A percentile compares a stretch with the other conserved stretches of the same genome.
These are phyloP conservation scores for Striga asiatica DNA, from an alignment of 257 asterid species.

Conservation along the genomic window DNA sequence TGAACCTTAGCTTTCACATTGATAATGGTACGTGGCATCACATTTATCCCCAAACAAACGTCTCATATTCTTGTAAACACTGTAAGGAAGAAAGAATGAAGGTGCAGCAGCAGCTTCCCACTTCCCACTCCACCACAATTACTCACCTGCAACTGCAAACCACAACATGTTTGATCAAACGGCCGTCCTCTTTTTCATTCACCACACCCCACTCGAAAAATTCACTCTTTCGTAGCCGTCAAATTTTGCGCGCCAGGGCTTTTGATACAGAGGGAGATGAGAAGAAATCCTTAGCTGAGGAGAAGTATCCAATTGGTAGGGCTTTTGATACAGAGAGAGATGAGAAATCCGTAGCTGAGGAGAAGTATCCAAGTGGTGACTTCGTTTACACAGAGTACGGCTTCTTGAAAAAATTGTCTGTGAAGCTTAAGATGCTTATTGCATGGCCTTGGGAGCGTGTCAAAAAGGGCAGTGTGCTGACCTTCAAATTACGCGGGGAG, in stretches of 20 bases:
- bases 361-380: constrained; percentile 71
- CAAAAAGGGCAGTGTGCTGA: constrained; percentile 77
- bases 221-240: constrained; percentile 5
- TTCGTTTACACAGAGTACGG: constrained; percentile 54
- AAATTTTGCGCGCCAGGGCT: constrained; percentile 24
- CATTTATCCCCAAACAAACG: no score
- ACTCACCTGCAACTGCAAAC: constrained; percentile 36
- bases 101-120: constrained; percentile 27
- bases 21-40: no score
- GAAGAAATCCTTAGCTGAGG: constrained; percentile 20
- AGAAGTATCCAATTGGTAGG: constrained; percentile 65
- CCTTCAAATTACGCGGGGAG: constrained; percentile 85
- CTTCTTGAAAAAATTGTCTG: constrained; percentile 48
- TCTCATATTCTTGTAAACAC: no score
- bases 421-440: constrained; percentile 64
- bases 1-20: no score
- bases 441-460: constrained; percentile 95
- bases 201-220: constrained; percentile 11
- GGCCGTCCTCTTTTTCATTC: constrained; percentile 24
- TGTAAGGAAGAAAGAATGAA: no score
- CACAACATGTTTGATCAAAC: constrained; percentile 29
- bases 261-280: constrained; percentile 39
- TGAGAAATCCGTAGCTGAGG: constrained; percentile 21
- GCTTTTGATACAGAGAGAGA: constrained; percentile 35
- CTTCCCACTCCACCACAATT: constrained; percentile 30